Evolutionary conservation across 176 grass and related monocot genomes (phyloP), one percentile per base, ranked within the genome.

Genomic region (Bolboschoenus planiculmis): DNA sequence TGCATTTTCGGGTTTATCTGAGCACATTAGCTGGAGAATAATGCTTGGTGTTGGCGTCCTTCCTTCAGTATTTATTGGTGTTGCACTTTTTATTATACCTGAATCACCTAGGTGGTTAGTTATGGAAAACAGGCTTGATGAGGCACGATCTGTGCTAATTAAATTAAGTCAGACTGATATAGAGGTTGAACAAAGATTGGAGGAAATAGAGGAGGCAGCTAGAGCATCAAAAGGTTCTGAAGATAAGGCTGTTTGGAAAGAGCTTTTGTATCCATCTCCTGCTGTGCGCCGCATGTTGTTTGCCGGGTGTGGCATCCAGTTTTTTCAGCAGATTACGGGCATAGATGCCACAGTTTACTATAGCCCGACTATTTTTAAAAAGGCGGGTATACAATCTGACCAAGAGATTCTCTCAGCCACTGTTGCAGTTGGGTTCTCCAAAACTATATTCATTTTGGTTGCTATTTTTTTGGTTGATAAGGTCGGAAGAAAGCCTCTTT

Each of bases 281-380:
- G 80, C 91, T 15, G 86, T 92, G 39, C 87, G 85, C 0, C 85
- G 87, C 46, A 94, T 97, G 94, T 53, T 97, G 35, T 87, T 85
- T 78, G 91, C 89, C 37, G 89, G 94, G 0, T 88, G 87, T 43
- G 94, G 94, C 53, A 97, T 97, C 81, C 94, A 97, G 13, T 56
- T 91, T 18, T 97, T 97, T 83, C 94, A 97, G 70, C 89, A 97
- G 84, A 97, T 97, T 43, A 94, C 91, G 40, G 94, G 94, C 43
- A 97, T 97, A 37, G 94, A 97, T 80, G 94, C 94, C 44, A 97
- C 91, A 56, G 94, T 97, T 53, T 97, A 97, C 80, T 97, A 94
- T 83, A 94, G 88, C 79, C 91, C 92, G 34, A 83, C 90, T 58
- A 97, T 97, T 78, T 97, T 97, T 74, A 92, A 77, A 68, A 85